These are phyloP conservation scores for Ophiostoma angusticollis DNA, from an alignment of 2,329 filamentous ascomycete genomes.

Conservation along the genomic window DNA sequence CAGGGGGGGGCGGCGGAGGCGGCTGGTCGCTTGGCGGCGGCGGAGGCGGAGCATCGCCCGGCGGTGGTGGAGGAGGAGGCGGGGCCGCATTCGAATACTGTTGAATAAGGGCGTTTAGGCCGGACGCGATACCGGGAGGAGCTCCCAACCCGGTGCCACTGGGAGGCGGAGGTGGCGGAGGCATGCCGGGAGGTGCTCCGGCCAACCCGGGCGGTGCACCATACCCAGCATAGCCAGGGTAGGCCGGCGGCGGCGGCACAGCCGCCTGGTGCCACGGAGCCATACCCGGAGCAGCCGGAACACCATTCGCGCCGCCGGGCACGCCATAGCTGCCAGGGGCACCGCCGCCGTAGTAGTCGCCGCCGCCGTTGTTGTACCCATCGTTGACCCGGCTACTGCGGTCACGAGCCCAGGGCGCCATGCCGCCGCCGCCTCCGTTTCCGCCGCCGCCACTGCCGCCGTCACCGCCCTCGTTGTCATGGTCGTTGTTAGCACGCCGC, in stretches of 20 bases:
- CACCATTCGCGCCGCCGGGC: slow-evolving; percentile 19
- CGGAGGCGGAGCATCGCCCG: slow-evolving; percentile 21
- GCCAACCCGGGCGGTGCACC: slow-evolving; percentile 38
- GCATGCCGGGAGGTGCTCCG: slow-evolving; percentile 12
- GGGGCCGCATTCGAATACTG: slow-evolving; percentile 31
- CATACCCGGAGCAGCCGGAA: slow-evolving; percentile 44
- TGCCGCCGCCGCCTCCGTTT: slow-evolving; percentile 28
- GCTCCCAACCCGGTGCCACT: slow-evolving; percentile 20
- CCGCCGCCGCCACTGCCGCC: slow-evolving; percentile 12
- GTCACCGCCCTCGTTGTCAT: slow-evolving; percentile 28
- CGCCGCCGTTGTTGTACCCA: slow-evolving; percentile 18
- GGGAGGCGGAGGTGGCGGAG: slow-evolving; percentile 8
- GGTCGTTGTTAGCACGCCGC: slow-evolving; percentile 43
- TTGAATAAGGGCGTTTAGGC: slow-evolving; percentile 52
- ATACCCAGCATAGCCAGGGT: slow-evolving; percentile 26
- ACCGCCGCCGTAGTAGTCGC: slow-evolving; percentile 1
- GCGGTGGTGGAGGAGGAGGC: slow-evolving; percentile 12
- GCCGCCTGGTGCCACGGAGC: slow-evolving; percentile 29
- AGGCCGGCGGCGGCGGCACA: slow-evolving; percentile 22
- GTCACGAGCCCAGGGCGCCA: slow-evolving; percentile 51
- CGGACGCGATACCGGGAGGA: slow-evolving; percentile 39
- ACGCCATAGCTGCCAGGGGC: slow-evolving; percentile 14
- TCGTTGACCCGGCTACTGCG: slow-evolving; percentile 36
- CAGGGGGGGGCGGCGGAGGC: slow-evolving; percentile 21
- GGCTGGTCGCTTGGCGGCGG: slow-evolving; percentile 25